Conservation (phyloP, 2,329 filamentous ascomycete genomes). For the Colletotrichum abscissum region DNA sequence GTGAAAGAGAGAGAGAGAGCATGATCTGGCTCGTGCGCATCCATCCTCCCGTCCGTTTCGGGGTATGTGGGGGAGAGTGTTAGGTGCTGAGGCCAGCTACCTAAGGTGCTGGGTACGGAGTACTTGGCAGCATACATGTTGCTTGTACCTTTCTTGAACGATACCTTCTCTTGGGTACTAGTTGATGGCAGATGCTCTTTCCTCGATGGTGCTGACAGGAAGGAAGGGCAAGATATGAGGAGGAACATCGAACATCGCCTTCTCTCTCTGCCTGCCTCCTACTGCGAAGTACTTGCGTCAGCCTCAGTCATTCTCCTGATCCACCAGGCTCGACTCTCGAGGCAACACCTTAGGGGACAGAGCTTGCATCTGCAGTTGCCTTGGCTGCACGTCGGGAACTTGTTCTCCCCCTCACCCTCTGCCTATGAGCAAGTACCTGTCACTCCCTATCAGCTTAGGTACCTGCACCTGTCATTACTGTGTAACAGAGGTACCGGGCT, state of each 20-base stretch:
- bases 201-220: background rate
- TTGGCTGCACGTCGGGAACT: background rate
- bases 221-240: background rate
- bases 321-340: too few relatives aligned
- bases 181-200: background rate
- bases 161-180: too few relatives aligned
- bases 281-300: background rate
- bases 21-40: constrained; percentile 17
- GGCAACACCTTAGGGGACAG: background rate
- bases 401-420: background rate
- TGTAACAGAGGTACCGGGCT: background rate
- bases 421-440: too few relatives aligned
- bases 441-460: background rate
- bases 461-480: background rate
- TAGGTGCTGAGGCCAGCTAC: background rate
- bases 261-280: background rate
- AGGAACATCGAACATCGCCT: too few relatives aligned
- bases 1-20: background rate
- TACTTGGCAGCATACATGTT: background rate
- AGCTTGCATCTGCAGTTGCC: background rate
- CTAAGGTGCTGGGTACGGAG: background rate
- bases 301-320: too few relatives aligned
- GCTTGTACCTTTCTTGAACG: too few relatives aligned
- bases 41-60: constrained; percentile 31
- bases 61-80: constrained; percentile 23